phyloP scores from a whole-genome alignment of 805 yeast genomes.

The Cyberlindnera meyerae region DNA sequence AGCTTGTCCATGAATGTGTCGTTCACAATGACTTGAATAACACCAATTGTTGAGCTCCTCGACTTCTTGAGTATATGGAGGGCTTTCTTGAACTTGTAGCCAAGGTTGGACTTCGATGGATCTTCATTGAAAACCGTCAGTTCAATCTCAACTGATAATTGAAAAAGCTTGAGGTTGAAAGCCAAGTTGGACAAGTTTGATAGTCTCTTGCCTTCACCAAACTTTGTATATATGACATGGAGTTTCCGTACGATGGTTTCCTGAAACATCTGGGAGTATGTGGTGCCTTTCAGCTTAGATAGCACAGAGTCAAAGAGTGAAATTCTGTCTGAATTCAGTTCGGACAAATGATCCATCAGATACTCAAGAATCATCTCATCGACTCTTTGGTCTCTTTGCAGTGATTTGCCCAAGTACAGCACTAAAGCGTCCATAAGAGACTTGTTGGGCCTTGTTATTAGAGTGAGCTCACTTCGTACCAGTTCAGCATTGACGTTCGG shows the following conservation, averaged over 20 bases:
- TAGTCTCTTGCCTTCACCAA: constrained; percentile 34
- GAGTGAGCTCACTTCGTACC: constrained; percentile 12
- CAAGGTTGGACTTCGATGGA: constrained; percentile 18
- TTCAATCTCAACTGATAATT: constrained; percentile 24
- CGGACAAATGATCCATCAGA: constrained; percentile 5
- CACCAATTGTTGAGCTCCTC: neutral
- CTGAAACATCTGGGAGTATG: too few relatives aligned
- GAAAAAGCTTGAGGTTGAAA: constrained; percentile 32
- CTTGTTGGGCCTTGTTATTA: constrained; percentile 15
- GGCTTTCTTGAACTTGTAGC: constrained; percentile 32
- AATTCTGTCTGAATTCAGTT: constrained; percentile 1
- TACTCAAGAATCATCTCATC: constrained; percentile 4
- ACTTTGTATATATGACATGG: constrained; percentile 18
- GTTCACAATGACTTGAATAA: constrained; percentile 10
- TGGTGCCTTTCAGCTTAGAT: too few relatives aligned
- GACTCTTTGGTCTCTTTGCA: neutral
- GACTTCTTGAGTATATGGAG: constrained; percentile 24
- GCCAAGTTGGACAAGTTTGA: constrained; percentile 43
- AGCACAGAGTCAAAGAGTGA: constrained; percentile 5
- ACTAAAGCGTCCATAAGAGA: constrained; percentile 13
- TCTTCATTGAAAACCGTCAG: constrained; percentile 18
- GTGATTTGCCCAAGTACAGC: constrained; percentile 4
- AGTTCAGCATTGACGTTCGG: constrained; percentile 13
- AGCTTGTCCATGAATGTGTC: constrained; percentile 12
- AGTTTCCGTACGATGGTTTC: too few relatives aligned